Evolutionary conservation across 768 basidiomycete genomes (phyloP).

Genomic region (Sporobolomyces roseus): DNA sequence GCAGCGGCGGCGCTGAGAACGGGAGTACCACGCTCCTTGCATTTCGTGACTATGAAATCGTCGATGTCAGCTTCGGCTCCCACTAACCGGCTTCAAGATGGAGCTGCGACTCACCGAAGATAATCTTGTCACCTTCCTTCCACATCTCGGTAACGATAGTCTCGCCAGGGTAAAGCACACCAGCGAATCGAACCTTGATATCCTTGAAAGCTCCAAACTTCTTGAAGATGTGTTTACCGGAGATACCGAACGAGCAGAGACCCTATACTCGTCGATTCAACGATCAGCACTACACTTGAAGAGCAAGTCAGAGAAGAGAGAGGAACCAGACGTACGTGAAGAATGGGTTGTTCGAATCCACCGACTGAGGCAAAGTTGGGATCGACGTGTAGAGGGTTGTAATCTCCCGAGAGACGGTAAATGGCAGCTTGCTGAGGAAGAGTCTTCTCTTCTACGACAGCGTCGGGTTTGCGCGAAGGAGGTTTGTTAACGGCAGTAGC

Average conservation of each 20-base stretch:
- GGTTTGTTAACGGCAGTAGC: constrained; percentile 75
- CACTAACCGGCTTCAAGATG: background rate
- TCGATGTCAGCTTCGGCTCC: background rate
- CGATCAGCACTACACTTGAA: background rate
- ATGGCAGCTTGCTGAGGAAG: constrained; percentile 74
- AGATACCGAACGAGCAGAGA: constrained; percentile 85
- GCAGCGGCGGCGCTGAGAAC: constrained; percentile 78
- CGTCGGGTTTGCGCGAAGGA: constrained; percentile 80
- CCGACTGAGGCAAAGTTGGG: constrained; percentile 91
- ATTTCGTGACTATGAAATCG: constrained; percentile 64
- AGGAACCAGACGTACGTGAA: constrained; percentile 56
- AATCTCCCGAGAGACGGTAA: constrained; percentile 88
- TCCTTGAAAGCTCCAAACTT: constrained; percentile 78
- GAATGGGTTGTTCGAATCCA: constrained; percentile 86
- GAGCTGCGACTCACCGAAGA: constrained; percentile 68
- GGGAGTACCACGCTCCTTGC: constrained; percentile 72
- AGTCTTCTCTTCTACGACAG: constrained; percentile 83
- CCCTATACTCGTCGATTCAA: constrained; percentile 52
- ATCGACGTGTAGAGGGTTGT: constrained; percentile 84
- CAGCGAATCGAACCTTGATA: constrained; percentile 95
- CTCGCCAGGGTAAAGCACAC: constrained; percentile 90
- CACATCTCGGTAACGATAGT: constrained; percentile 96
- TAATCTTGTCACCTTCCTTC: constrained; percentile 86
- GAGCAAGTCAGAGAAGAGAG: background rate
- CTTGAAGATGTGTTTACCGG: constrained; percentile 87